phyloP scores from a whole-genome alignment of 1,284 basidiomycete species.

The Cutaneotrichosporon sp. region DNA sequence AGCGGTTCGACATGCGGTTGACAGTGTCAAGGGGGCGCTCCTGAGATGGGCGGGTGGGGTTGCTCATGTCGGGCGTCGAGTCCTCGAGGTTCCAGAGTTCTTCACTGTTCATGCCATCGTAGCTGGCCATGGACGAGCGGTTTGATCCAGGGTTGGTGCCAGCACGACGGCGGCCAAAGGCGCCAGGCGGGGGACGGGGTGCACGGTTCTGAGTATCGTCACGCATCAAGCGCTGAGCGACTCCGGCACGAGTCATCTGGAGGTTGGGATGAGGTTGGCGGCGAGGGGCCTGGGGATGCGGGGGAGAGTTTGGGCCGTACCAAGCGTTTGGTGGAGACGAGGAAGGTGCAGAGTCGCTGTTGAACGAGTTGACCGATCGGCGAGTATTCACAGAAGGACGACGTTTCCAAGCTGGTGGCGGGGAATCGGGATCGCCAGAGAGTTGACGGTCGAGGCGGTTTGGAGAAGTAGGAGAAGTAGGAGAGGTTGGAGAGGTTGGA shows the following conservation, averaged over 20 bases:
- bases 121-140: conserved; percentile 37
- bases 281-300: conserved; percentile 15
- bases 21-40: conserved; percentile 53
- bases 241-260: conserved; percentile 22
- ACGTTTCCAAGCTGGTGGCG: conserved; percentile 50
- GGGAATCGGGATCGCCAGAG: conserved; percentile 45
- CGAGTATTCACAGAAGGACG: conserved; percentile 21
- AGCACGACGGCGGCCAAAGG: conserved; percentile 18
- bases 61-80: conserved; percentile 47
- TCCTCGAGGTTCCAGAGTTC: conserved; percentile 46
- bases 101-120: conserved; percentile 41
- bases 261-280: conserved; percentile 21
- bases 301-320: conserved; percentile 4
- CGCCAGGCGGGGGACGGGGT: neutral
- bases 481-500: conserved; percentile 13
- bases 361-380: conserved; percentile 2
- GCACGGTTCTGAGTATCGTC: conserved; percentile 9
- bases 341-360: conserved; percentile 3
- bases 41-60: conserved; percentile 41
- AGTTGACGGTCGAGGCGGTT: conserved; percentile 35
- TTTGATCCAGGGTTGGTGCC: conserved; percentile 28
- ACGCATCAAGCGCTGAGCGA: conserved; percentile 18
- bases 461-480: conserved; percentile 27
- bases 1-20: conserved; percentile 37
- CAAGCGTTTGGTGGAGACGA: conserved; percentile 10